Evolutionary conservation across 2,329 filamentous ascomycete species (phyloP).

Genomic region (Talaromyces sp.): DNA sequence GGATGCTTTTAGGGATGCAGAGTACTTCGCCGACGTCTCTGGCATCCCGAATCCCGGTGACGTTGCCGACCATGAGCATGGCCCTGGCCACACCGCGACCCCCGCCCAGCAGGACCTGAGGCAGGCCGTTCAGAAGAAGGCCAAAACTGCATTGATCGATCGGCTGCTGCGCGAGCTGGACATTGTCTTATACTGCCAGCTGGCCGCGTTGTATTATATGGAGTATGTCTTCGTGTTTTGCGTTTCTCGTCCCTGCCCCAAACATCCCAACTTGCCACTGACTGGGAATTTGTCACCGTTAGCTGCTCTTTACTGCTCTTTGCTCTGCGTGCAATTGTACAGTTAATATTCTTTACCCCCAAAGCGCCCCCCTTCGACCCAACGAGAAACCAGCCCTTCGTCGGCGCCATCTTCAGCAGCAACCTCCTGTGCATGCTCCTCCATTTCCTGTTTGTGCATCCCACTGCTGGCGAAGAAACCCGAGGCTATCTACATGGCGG

Average conservation of each 20-base stretch:
- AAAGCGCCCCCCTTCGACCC: constrained; percentile 50
- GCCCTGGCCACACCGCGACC: not conserved
- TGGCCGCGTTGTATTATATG: constrained; percentile 58
- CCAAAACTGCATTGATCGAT: constrained; percentile 47
- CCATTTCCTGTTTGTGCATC: constrained; percentile 50
- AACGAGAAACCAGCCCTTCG: constrained; percentile 47
- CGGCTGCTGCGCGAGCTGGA: constrained; percentile 54
- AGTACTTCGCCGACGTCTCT: constrained; percentile 42
- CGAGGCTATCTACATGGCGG: constrained; percentile 57
- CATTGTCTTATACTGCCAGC: constrained; percentile 55
- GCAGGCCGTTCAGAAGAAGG: constrained; percentile 31
- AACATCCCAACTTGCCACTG: not conserved
- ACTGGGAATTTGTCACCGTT: not conserved
- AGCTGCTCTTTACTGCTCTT: constrained; percentile 57
- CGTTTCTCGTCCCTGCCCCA: not conserved
- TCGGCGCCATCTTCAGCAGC: constrained; percentile 49
- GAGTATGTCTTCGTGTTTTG: constrained; percentile 50
- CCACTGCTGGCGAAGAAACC: constrained; percentile 47
- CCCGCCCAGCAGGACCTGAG: constrained; percentile 18
- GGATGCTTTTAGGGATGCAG: constrained; percentile 42
- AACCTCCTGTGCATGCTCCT: constrained; percentile 54
- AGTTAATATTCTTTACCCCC: constrained; percentile 56
- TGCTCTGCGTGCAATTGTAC: constrained; percentile 48
- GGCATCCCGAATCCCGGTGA: constrained; percentile 28
- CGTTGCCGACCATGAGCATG: constrained; percentile 1